phyloP scores from a whole-genome alignment of 148 eudicot species.

The Diospyros lotus region DNA sequence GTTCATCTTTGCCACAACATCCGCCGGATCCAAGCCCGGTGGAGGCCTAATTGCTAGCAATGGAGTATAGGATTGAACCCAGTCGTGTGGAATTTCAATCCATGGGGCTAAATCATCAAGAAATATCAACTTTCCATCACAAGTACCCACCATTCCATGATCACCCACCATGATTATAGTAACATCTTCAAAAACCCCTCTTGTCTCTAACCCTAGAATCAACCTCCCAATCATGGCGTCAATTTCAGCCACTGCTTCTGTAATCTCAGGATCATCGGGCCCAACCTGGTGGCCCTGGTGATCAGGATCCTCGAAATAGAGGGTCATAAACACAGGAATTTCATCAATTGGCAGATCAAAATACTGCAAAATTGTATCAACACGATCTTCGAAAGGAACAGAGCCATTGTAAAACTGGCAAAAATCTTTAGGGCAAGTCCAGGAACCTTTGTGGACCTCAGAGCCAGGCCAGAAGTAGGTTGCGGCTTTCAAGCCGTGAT shows the following conservation, averaged over 20 bases:
- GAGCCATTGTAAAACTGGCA: conserved; percentile 48
- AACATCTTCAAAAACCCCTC: conserved; percentile 78
- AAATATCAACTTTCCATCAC: conserved; percentile 56
- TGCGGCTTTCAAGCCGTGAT: conserved; percentile 46
- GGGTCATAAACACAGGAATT: conserved; percentile 62
- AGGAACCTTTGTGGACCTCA: conserved; percentile 36
- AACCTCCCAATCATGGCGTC: conserved; percentile 62
- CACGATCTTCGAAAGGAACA: conserved; percentile 61
- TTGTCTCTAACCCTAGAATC: conserved; percentile 57
- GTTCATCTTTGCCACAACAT: conserved; percentile 60
- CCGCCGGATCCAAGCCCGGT: conserved; percentile 20
- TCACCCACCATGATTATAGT: conserved; percentile 61
- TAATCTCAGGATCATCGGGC: conserved; percentile 66
- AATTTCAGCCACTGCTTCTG: conserved; percentile 50
- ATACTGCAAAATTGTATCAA: conserved; percentile 50
- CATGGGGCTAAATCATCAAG: conserved; percentile 60
- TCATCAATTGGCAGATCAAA: conserved; percentile 49
- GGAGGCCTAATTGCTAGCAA: conserved; percentile 68
- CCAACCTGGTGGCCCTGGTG: conserved; percentile 83
- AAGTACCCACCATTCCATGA: conserved; percentile 35
- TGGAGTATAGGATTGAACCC: conserved; percentile 72
- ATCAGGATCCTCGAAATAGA: conserved; percentile 83
- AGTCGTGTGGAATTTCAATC: conserved; percentile 44
- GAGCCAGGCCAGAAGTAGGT: conserved; percentile 24
- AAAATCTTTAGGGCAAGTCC: conserved; percentile 45